phyloP scores from a whole-genome alignment of 352 stramenopile genomes.

The Phytophthora cryptogea region DNA sequence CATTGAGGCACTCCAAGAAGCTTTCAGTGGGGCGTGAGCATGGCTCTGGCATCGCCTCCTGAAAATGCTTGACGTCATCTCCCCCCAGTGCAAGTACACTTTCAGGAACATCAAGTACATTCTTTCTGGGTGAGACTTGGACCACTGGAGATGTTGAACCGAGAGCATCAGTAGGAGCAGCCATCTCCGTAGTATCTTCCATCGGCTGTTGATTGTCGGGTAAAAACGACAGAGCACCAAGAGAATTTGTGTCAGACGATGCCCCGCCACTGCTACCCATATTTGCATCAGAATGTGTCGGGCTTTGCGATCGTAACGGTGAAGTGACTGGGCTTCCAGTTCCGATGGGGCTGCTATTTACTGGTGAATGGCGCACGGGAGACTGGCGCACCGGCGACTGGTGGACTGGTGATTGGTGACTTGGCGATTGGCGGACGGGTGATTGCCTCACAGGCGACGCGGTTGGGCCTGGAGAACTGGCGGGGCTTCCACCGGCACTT shows the following conservation, averaged over 20 bases:
- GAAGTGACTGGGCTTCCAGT: constrained; percentile 61
- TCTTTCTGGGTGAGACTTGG: constrained; percentile 27
- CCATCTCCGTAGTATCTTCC: constrained; percentile 38
- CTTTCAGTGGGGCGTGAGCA: constrained; percentile 64
- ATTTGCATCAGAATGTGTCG: constrained; percentile 69
- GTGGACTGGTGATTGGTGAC: constrained; percentile 3
- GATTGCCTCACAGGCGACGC: constrained; percentile 49
- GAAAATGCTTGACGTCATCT: constrained; percentile 83
- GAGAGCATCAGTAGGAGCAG: constrained; percentile 24
- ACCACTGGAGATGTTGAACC: constrained; percentile 16
- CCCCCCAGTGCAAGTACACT: constrained; percentile 61
- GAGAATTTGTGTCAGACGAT: constrained; percentile 64
- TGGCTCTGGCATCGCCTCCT: constrained; percentile 69
- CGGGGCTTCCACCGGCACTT: constrained; percentile 44
- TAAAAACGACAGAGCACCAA: constrained; percentile 82
- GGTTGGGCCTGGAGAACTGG: constrained; percentile 42
- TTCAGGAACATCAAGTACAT: constrained; percentile 46
- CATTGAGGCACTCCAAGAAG: constrained; percentile 82
- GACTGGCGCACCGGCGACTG: constrained; percentile 35
- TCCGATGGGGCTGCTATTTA: constrained; percentile 52
- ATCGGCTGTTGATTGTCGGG: constrained; percentile 60
- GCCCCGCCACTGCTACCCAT: constrained; percentile 49
- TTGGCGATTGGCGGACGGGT: constrained; percentile 32
- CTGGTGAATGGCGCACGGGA: constrained; percentile 47
- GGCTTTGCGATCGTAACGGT: constrained; percentile 61